A percentile compares a stretch with the other conserved stretches of the same genome.
These are phyloP conservation scores for Comarum palustre DNA, from an alignment of 306 rosid genomes.

Conservation along the genomic window DNA sequence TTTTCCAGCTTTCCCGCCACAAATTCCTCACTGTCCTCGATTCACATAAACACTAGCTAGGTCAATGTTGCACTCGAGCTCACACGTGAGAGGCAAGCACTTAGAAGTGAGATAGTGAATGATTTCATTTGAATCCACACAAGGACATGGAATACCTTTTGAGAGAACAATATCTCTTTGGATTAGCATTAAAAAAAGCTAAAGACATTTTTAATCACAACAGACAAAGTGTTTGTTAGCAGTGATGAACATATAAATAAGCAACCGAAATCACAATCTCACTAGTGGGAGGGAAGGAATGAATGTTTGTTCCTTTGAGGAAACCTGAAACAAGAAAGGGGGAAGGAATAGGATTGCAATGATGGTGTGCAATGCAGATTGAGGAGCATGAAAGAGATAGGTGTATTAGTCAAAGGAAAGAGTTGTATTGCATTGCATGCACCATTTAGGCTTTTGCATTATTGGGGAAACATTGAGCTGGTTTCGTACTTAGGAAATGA, in stretches of 20 bases:
- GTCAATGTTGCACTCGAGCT: constrained; percentile 46
- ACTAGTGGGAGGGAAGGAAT: constrained; percentile 32
- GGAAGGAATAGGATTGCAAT: constrained; percentile 44
- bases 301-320: constrained; percentile 37
- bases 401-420: constrained; percentile 48
- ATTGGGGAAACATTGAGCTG: constrained; percentile 69
- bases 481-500: constrained; percentile 56
- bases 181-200: constrained; percentile 39
- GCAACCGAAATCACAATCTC: constrained; percentile 35
- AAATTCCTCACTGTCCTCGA: constrained; percentile 56
- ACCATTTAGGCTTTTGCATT: constrained; percentile 35
- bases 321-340: constrained; percentile 37
- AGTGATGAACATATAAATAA: constrained; percentile 28
- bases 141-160: constrained; percentile 68
- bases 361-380: constrained; percentile 45
- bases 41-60: constrained; percentile 20
- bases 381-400: constrained; percentile 33
- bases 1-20: constrained; percentile 63
- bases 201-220: constrained; percentile 20
- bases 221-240: constrained; percentile 30
- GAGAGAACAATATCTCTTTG: constrained; percentile 17
- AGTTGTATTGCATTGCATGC: constrained; percentile 5
- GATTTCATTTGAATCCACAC: constrained; percentile 37
- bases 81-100: constrained; percentile 38
- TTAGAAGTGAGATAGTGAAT: constrained; percentile 39